Base-by-base conservation (phyloP, 2,329 filamentous ascomycete genomes). In the Ceratocystis variospora region DNA sequence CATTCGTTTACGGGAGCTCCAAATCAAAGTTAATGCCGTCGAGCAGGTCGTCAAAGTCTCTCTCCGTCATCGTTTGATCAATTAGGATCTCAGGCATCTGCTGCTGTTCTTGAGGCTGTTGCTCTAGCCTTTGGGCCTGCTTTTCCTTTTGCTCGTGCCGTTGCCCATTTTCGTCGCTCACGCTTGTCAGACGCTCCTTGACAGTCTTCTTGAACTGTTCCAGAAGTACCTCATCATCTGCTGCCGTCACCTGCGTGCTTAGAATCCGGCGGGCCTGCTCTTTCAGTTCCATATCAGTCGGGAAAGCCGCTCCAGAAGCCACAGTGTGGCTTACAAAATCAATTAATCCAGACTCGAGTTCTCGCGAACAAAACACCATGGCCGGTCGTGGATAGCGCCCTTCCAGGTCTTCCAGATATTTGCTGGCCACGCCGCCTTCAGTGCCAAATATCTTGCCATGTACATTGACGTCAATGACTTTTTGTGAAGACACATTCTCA, bases 311-410 rank as follows among this genome's bases (percentile, higher is more conserved):
- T 0, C 72, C 74, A 3, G 71, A 72, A 5, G 73, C 70, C 5
- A 80, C 70, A 68, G 79, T 73, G 1, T 73, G 71, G 37, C 76
- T 73, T 5, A 83, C 80, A 69, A 79, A 83, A 19, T 77, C 76
- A 10, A 76, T 72, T 15, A 86, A 74, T 1, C 79, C 81, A n/a
- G 72, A 74, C 72, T 86, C 83, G 25, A 86, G 76, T 70, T 85
- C 81, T 5, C 81, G 76, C 19, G 80, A 83, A 72, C 81, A 84
- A 71, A 86, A 86, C 0, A 85, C 76, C 7, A 73, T 73, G 0
- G 81, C 79, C 0, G 80, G 80, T 8, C 77, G 77, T 15, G 76
- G 74, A 67, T 77, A 78, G 5, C 78, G 75, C 7, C 74, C 76
- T 0, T 75, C 73, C 45, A 83, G 74, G 1, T 74, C 75, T 68